phyloP scores from a whole-genome alignment of 208 protist species.

The Endotrypanum monterogeii region DNA sequence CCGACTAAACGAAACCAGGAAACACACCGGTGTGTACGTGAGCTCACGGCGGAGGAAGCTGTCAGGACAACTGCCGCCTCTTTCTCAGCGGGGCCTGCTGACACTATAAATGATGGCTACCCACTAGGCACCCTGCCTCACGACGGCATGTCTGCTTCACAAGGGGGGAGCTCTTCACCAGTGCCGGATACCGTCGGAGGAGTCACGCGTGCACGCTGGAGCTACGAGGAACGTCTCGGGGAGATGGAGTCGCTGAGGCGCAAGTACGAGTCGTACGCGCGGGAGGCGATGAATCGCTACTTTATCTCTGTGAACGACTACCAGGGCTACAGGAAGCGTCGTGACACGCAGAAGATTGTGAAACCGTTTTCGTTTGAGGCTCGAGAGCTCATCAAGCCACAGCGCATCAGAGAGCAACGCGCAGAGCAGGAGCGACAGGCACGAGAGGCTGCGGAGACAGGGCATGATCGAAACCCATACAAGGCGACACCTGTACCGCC shows the following conservation, averaged over 20 bases:
- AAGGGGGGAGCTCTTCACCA: neutral
- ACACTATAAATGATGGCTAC: neutral
- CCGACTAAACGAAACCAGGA: neutral
- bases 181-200: neutral
- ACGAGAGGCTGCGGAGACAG: constrained; percentile 38
- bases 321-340: constrained; percentile 53
- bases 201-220: neutral
- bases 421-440: constrained; percentile 38
- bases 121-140: too few species aligned
- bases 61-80: neutral
- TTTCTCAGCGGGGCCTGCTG: neutral
- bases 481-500: constrained; percentile 73
- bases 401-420: constrained; percentile 48
- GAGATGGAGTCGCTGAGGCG: constrained; percentile 54
- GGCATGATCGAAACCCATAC: constrained; percentile 35
- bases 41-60: constrained; percentile 8
- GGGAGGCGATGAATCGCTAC: constrained; percentile 60
- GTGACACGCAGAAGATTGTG: constrained; percentile 38
- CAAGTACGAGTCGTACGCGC: constrained; percentile 51
- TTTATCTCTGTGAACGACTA: constrained; percentile 49
- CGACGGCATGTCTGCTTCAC: neutral
- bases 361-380: constrained; percentile 71
- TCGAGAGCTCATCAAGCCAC: constrained; percentile 49
- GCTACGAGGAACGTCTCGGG: constrained; percentile 32
- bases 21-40: constrained; percentile 15